These are phyloP conservation scores for Tilletia horrida DNA, from an alignment of 1,284 basidiomycete species.

Conservation along the genomic window DNA sequence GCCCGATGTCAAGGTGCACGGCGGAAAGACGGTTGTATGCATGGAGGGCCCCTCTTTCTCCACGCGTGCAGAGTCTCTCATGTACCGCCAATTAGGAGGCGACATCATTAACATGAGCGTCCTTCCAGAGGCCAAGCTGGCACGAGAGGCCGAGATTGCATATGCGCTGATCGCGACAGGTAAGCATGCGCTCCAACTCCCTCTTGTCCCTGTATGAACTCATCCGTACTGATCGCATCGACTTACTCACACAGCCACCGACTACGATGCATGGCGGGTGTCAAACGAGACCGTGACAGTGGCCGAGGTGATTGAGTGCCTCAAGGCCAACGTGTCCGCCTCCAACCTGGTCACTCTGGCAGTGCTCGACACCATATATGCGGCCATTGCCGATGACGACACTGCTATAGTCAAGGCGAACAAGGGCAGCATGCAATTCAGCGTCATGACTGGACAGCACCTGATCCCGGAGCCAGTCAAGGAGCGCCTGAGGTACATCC, in stretches of 20 bases:
- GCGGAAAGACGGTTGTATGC: conserved; percentile 80
- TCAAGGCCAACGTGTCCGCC: conserved; percentile 77
- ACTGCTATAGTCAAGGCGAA: conserved; percentile 28
- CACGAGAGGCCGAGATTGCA: conserved; percentile 83
- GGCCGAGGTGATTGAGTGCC: conserved; percentile 80
- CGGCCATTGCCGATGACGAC: conserved; percentile 32
- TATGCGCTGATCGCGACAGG: conserved; percentile 59
- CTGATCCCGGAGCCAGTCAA: conserved; percentile 67
- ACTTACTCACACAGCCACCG: conserved; percentile 37
- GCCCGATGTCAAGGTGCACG: conserved; percentile 59
- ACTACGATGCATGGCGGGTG: conserved; percentile 63
- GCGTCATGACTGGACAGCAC: conserved; percentile 71
- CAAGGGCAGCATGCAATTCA: conserved; percentile 43
- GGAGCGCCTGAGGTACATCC: conserved; percentile 72
- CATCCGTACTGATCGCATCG: conserved; percentile 4
- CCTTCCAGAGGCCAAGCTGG: conserved; percentile 90
- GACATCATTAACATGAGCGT: conserved; percentile 70
- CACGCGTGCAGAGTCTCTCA: conserved; percentile 87
- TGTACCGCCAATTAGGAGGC: conserved; percentile 87
- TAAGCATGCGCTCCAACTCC: conserved; percentile 54
- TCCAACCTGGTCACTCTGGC: conserved; percentile 68
- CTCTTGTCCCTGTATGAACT: neutral
- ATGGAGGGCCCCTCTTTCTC: conserved; percentile 96
- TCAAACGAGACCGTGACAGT: conserved; percentile 78
- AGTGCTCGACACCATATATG: conserved; percentile 73